Conservation (phyloP, 495 filamentous ascomycete genomes). For the Extremus antarcticus region DNA sequence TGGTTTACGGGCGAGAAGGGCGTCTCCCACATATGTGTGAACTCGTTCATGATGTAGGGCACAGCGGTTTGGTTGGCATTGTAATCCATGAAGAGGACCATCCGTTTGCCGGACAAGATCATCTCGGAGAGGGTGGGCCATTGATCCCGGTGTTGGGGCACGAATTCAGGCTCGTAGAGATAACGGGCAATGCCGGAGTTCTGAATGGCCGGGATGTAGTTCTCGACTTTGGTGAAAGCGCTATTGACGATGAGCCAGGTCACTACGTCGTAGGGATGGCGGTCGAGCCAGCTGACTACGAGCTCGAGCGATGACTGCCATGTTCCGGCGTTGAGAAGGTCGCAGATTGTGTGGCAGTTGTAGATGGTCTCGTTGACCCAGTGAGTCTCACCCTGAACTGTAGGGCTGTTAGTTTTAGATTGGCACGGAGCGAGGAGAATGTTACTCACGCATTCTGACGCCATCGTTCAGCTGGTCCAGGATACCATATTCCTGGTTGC, state of each 20-base stretch:
- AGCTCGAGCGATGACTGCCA: constrained; percentile 60
- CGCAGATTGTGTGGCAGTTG: constrained; percentile 68
- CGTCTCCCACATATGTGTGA: constrained; percentile 57
- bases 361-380: constrained; percentile 48
- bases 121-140: constrained; percentile 79
- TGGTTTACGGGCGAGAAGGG: constrained; percentile 51
- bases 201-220: constrained; percentile 51
- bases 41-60: constrained; percentile 58
- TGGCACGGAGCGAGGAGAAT: too few species aligned
- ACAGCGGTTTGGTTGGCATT: constrained; percentile 65
- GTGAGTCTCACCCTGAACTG: constrained; percentile 78
- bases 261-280: constrained; percentile 81
- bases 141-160: constrained; percentile 58
- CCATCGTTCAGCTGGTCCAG: constrained; percentile 73
- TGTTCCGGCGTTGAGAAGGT: constrained; percentile 66
- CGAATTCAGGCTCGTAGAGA: constrained; percentile 58
- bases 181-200: constrained; percentile 56
- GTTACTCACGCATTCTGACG: constrained; percentile 63
- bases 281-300: constrained; percentile 61
- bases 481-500: constrained; percentile 67
- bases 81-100: constrained; percentile 68
- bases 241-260: constrained; percentile 80
- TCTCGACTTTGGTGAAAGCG: constrained; percentile 51
- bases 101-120: constrained; percentile 57
- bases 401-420: constrained; percentile 1